Base-by-base conservation (phyloP, 495 filamentous ascomycete species). In the Pyrenula aspistea region DNA sequence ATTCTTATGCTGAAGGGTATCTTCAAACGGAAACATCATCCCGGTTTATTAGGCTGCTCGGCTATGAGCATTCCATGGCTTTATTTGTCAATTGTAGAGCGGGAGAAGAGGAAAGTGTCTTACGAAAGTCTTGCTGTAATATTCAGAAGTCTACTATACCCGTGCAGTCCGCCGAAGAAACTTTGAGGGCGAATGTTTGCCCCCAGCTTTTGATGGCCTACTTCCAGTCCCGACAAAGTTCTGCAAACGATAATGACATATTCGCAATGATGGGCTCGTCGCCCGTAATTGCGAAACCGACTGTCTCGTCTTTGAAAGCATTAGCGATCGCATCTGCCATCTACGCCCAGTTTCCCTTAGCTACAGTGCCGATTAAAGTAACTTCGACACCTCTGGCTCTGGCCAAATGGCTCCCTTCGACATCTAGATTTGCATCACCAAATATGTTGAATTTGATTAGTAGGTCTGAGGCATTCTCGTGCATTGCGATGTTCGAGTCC, bases 401-500 rank as follows among this genome's bases (percentile, higher is more conserved):
- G 15, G 31, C 31, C 8, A 42, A 15, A 42, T 42, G 31, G 31
- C 31, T 42, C 15, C 31, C 31, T 42, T 15, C 31, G 15, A 4
- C 31, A 8, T 42, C 31, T 42, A 4, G 15, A 42, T 8, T 42
- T 8, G 31, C 8, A 42, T 42, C 31, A 8, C 8, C 4, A 15
- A 15, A 42, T 42, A 15, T 8, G 4, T 42, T 42, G 15, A 8
- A 42, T 42, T 15, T 8, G 8, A 4, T 42, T 15, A 42, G 31
- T 42, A 42, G 31, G 31, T 15, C 31, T 15, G 8, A 42, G 15
- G 19, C 22, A 52, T 52, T 52, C 20, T 20, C 50, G 22, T 52
- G 50, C 19, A 53, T 57, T 19, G 12, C 10, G 15, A 21, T 65
- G 58, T 67, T 72, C 24, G 69, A 71, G 49, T 64, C 63, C n/a